Evolutionary conservation across 306 rosid genomes (phyloP), one percentile per base, ranked within the genome.

Genomic region (Malus sylvestris): DNA sequence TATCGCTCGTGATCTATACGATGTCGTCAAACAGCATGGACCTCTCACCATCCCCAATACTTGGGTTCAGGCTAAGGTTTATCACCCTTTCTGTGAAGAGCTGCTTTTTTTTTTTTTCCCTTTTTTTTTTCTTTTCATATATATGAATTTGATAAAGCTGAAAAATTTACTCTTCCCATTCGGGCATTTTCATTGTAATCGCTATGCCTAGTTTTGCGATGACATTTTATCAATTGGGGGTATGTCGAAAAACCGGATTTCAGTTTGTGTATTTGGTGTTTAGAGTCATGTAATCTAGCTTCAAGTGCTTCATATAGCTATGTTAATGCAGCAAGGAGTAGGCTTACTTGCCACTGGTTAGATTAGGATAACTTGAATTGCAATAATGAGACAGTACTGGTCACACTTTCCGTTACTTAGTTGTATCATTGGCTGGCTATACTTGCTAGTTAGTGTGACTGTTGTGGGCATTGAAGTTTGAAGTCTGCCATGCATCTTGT

Each of bases 41-140:
- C 90, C 90, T 71, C 79, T 87, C 71, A 68, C 86, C 23, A 19
- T 87, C 72, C 76, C 90, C 71, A 82, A 74, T 49, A 78, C 90
- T 77, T 87, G 88, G 90, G 51, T 72, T 77, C 87, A 70, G 8
- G 86, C 88, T 18, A 67, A 87, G 90, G 85, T 86, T 49, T 53
- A 13, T 73, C 64, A 18, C 22, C 51, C 20, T 32, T 22, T 33
- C 38, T 27, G 63, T 30, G 63, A 20, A n/a, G 1, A 0, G 42
- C 42, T 10, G 10, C 3, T 10, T 30, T 22, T 0, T 30, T 22
- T 0, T 8, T 53, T n/a, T 33, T 33, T 33, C 38, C 42, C 3
- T 2, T 38, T 58, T n/a, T 52, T 4, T 14, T 13, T 18, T 5
- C 1, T 30, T 2, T 5, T 70, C 20, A 8, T 10, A 35, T 35